Evolutionary conservation across 2,329 filamentous ascomycete genomes (phyloP).

Genomic region (Stenocarpella maydis): DNA sequence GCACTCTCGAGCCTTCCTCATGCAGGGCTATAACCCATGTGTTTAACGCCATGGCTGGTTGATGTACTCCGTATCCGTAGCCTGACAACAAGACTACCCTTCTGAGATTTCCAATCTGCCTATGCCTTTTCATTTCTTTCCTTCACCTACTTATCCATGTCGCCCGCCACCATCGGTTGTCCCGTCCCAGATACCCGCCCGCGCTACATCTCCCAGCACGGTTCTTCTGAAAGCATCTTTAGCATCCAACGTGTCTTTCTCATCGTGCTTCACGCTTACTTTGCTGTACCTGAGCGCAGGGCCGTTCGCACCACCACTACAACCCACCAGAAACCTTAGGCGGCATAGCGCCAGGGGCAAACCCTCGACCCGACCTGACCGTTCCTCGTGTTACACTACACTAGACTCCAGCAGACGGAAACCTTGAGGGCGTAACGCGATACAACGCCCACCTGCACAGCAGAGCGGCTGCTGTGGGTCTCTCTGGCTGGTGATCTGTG

Average conservation of each 20-base stretch:
- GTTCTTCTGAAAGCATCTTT: constrained; percentile 22
- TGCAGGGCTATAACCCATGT: neutral
- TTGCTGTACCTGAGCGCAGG: constrained; percentile 1
- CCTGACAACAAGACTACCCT: neutral
- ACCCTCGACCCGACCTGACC: neutral
- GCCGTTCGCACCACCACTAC: neutral
- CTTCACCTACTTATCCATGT: neutral
- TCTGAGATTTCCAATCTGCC: neutral
- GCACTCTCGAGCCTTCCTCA: neutral
- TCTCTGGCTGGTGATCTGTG: neutral
- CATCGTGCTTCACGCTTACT: neutral
- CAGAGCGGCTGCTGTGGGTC: neutral
- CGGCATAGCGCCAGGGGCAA: constrained; percentile 14
- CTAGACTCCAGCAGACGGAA: constrained; percentile 17
- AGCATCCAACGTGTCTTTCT: neutral
- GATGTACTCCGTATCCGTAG: no score
- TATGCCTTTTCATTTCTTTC: constrained; percentile 7
- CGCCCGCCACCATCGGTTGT: neutral
- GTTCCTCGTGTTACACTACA: neutral
- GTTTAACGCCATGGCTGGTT: neutral
- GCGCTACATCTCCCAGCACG: neutral
- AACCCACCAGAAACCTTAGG: constrained; percentile 8
- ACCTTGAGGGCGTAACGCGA: constrained; percentile 10
- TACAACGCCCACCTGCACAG: neutral
- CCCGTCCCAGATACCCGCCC: neutral